Evolutionary conservation across 192 early-diverging fungal species (phyloP), one percentile per base, ranked within the genome.

Genomic region (Coemansia sp.): DNA sequence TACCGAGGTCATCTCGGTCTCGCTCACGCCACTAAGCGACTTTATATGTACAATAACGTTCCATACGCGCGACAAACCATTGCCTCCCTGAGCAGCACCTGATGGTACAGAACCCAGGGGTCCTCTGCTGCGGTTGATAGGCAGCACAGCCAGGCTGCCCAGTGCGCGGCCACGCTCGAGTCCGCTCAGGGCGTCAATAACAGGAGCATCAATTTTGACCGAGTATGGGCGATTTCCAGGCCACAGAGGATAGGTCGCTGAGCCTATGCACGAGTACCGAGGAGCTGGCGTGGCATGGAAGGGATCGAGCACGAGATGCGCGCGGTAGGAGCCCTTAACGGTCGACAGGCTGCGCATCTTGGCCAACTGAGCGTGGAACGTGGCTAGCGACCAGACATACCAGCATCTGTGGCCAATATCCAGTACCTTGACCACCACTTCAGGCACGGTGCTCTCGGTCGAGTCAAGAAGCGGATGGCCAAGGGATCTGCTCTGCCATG

Each of bases 301-400:
- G 9, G 60, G 69, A 22, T 62, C 65, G 28, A 67, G 50, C 20
- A 53, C 56, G 45, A 70, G 47, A 20, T 65, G 76, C 1, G 57
- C 65, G 35, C 64, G 53, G 23, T 60, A 72, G 14, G 58, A 60
- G 19, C 60, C 60, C 51, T 58, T 65, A 17, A 70, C 66, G 3
- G 66, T 46, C 49, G 85, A 83, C 36, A 87, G 58, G 19, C 78
- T 51, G 2, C 83, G 82, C 90, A 93, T 91, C 10, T 79, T 76
- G 26, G 79, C 64, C 8, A 93, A 55, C n/a, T 82, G 73, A 14
- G 55, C 48, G 27, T 64, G 64, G 6, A 91, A 79, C 34, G 70
- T 72, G 2, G 66, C 66, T 11, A 88, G 54, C 3, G 87, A 78
- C 90, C 89, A 91, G 9, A 81, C 64, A 35, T 80, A 79, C 56